Conservation (phyloP, 1,139 yeast genomes). For the Saccharomycopsis phalli region DNA sequence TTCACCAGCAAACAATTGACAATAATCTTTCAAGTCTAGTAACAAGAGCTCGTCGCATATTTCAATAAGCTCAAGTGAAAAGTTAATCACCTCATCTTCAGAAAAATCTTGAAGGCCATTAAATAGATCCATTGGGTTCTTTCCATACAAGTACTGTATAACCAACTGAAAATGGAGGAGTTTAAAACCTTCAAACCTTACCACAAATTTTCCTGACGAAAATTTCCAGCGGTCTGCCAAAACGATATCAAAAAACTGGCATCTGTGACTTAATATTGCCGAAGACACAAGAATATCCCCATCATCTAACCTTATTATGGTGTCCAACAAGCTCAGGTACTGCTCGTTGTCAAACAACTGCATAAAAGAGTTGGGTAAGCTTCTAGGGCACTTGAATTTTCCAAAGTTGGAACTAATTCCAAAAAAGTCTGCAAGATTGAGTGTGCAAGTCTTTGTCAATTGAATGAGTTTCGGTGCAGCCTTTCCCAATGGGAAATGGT, state of each 20-base stretch:
- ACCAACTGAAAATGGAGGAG: constrained; percentile 46
- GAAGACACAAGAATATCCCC: constrained; percentile 26
- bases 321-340: constrained; percentile 21
- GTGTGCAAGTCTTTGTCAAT: constrained; percentile 24
- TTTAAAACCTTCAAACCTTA: too few species aligned
- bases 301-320: constrained; percentile 22
- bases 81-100: constrained; percentile 41
- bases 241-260: too few species aligned
- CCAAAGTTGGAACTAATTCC: constrained; percentile 15
- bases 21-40: constrained; percentile 47
- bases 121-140: constrained; percentile 37
- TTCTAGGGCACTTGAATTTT: background rate
- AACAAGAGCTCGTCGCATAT: constrained; percentile 58
- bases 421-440: constrained; percentile 21
- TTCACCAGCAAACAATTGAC: constrained; percentile 56
- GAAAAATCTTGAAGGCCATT: constrained; percentile 28
- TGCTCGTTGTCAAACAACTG: background rate
- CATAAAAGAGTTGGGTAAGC: background rate
- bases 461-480: constrained; percentile 22
- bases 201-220: constrained; percentile 47
- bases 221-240: constrained; percentile 50
- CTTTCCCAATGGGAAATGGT: constrained; percentile 23
- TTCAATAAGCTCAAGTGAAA: constrained; percentile 50
- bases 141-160: constrained; percentile 52
- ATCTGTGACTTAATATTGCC: too few species aligned